These are phyloP conservation scores for Dioszegia aurantiaca DNA, from an alignment of 768 basidiomycete genomes.

Conservation along the genomic window DNA sequence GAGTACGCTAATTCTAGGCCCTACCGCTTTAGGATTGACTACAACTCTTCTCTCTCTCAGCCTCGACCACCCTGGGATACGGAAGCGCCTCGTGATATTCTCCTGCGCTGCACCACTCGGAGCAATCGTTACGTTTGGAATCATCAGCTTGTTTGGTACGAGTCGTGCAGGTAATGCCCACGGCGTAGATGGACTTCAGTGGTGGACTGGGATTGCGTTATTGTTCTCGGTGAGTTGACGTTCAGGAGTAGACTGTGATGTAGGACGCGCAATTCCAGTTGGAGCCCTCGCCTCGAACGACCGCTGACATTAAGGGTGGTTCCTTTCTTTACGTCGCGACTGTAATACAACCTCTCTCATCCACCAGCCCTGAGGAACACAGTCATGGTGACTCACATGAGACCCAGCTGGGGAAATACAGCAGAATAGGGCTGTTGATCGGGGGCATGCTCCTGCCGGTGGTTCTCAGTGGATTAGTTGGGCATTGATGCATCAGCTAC, in stretches of 20 bases:
- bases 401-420: slow-evolving; percentile 53
- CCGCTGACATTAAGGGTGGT: slow-evolving; percentile 66
- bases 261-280: no score
- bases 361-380: slow-evolving; percentile 29
- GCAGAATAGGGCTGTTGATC: slow-evolving; percentile 60
- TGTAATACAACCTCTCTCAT: slow-evolving; percentile 69
- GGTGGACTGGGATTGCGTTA: slow-evolving; percentile 73
- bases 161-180: slow-evolving; percentile 19
- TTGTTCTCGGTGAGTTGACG: slow-evolving; percentile 70
- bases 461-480: slow-evolving; percentile 61
- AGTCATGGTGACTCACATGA: slow-evolving; percentile 53
- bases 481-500: no score
- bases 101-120: slow-evolving; percentile 78
- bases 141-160: slow-evolving; percentile 57
- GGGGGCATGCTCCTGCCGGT: slow-evolving; percentile 72
- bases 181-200: slow-evolving; percentile 49
- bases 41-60: slow-evolving; percentile 75
- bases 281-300: no score
- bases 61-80: slow-evolving; percentile 67
- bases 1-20: slow-evolving; percentile 59
- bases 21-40: slow-evolving; percentile 84
- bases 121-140: slow-evolving; percentile 70
- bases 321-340: slow-evolving; percentile 94
- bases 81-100: slow-evolving; percentile 72
- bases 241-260: no score